Conservation (phyloP, 495 filamentous ascomycete genomes). For the Xylaria acuta region DNA sequence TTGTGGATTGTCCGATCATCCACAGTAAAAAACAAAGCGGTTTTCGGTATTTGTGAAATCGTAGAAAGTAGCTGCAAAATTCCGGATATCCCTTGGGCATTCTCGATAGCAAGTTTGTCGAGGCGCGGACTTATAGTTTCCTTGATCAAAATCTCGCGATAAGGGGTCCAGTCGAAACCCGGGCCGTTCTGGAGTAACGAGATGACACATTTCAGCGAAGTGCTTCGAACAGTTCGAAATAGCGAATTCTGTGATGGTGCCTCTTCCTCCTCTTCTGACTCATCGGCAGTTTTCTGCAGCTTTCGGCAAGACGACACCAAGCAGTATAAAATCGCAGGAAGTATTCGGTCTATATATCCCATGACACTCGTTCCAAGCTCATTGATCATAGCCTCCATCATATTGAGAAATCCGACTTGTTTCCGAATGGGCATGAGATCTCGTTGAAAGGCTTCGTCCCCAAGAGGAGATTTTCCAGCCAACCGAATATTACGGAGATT, state of each 20-base stretch:
- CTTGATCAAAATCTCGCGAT: constrained; percentile 70
- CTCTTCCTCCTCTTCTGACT: constrained; percentile 55
- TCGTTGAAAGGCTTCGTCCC: constrained; percentile 57
- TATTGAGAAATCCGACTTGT: constrained; percentile 86
- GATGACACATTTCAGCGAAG: constrained; percentile 78
- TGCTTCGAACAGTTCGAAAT: constrained; percentile 72
- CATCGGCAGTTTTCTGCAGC: constrained; percentile 52
- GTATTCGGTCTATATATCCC: constrained; percentile 65
- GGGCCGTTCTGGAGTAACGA: constrained; percentile 73
- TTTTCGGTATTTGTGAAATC: constrained; percentile 73
- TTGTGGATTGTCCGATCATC: constrained; percentile 69
- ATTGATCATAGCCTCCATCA: constrained; percentile 86
- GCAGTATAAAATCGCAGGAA: constrained; percentile 80
- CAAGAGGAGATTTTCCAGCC: constrained; percentile 53
- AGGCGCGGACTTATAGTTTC: constrained; percentile 79
- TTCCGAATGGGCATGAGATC: constrained; percentile 70
- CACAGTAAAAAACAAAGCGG: constrained; percentile 70
- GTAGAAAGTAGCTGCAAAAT: constrained; percentile 79
- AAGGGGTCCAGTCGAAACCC: constrained; percentile 71
- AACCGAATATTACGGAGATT: constrained; percentile 64
- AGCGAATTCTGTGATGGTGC: constrained; percentile 58
- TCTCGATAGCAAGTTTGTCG: constrained; percentile 82
- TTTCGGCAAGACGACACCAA: constrained; percentile 71
- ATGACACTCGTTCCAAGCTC: constrained; percentile 74
- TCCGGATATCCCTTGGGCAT: constrained; percentile 85